phyloP scores from a whole-genome alignment of 2,329 filamentous ascomycete genomes.

The Cordyceps javanica region DNA sequence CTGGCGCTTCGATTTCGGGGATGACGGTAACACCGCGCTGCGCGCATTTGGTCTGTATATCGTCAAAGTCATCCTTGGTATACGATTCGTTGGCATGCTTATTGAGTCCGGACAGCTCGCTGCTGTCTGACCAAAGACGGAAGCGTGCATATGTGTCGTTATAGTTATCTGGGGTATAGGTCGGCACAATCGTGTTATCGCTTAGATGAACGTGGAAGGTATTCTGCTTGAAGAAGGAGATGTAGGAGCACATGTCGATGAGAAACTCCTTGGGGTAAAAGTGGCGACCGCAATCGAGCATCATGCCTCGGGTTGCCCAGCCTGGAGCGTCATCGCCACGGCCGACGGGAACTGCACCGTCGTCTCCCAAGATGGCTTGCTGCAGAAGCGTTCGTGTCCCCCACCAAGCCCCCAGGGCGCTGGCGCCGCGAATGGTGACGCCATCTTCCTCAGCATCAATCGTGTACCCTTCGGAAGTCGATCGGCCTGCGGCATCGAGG shows the following conservation, averaged over 20 bases:
- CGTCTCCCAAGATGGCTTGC: conserved; percentile 37
- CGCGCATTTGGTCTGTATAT: conserved; percentile 46
- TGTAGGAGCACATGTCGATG: conserved; percentile 51
- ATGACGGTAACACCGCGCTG: conserved; percentile 50
- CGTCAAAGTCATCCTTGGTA: conserved; percentile 42
- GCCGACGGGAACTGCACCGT: conserved; percentile 35
- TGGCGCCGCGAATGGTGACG: conserved; percentile 43
- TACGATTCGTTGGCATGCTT: conserved; percentile 50
- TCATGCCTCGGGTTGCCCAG: conserved; percentile 42
- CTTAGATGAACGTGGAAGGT: conserved; percentile 52
- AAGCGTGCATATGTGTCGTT: conserved; percentile 49
- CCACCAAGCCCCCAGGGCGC: conserved; percentile 51
- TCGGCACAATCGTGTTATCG: conserved; percentile 46
- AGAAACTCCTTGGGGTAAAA: conserved; percentile 50
- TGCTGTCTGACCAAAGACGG: conserved; percentile 43
- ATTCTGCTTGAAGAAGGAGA: conserved; percentile 57
- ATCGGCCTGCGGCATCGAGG: conserved; percentile 37
- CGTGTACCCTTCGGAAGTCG: conserved; percentile 43
- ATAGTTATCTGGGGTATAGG: conserved; percentile 41
- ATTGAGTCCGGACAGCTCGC: conserved; percentile 42
- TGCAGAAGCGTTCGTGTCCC: conserved; percentile 50
- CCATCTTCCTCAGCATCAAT: conserved; percentile 34
- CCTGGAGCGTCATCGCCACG: conserved; percentile 42
- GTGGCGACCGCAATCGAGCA: conserved; percentile 49
- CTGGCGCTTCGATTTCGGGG: conserved; percentile 55